Evolutionary conservation across 2,329 filamentous ascomycete species (phyloP).

Genomic region (Hypoxylon sp.): DNA sequence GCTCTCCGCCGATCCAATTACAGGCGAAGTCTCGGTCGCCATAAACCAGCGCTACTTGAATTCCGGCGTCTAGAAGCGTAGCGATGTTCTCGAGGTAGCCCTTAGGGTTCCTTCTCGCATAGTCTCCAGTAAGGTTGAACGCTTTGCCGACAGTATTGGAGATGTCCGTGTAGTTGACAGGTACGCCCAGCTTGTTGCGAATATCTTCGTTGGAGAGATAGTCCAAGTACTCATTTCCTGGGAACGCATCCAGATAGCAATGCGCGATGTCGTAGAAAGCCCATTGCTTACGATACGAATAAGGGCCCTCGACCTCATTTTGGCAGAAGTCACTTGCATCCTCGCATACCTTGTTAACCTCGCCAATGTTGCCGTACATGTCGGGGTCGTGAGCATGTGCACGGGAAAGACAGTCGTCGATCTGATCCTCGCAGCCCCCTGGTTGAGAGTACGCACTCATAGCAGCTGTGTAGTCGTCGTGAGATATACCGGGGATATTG

Average conservation of each 20-base stretch:
- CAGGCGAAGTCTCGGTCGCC: conserved; percentile 67
- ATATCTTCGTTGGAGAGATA: conserved; percentile 65
- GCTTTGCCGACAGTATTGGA: conserved; percentile 54
- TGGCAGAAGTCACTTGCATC: conserved; percentile 60
- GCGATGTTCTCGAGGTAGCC: conserved; percentile 56
- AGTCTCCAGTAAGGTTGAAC: conserved; percentile 53
- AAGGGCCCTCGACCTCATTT: conserved; percentile 58
- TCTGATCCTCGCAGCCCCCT: conserved; percentile 63
- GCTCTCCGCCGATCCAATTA: conserved; percentile 62
- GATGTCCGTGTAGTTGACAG: conserved; percentile 64
- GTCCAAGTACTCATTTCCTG: conserved; percentile 60
- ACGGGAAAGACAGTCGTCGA: conserved; percentile 60
- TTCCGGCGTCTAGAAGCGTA: conserved; percentile 59
- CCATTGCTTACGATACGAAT: conserved; percentile 55
- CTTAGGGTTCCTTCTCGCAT: conserved; percentile 38
- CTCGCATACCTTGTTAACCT: conserved; percentile 57
- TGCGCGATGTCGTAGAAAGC: conserved; percentile 68
- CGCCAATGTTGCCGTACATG: conserved; percentile 55
- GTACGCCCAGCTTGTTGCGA: conserved; percentile 65
- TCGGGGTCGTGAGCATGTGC: conserved; percentile 60
- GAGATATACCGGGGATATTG: conserved; percentile 20
- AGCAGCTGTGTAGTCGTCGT: conserved; percentile 44
- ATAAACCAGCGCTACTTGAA: conserved; percentile 65
- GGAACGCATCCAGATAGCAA: conserved; percentile 60
- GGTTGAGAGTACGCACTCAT: conserved; percentile 56